These are phyloP conservation scores for Talaromyces sp. DNA, from an alignment of 2,329 filamentous ascomycete genomes.

Conservation along the genomic window DNA sequence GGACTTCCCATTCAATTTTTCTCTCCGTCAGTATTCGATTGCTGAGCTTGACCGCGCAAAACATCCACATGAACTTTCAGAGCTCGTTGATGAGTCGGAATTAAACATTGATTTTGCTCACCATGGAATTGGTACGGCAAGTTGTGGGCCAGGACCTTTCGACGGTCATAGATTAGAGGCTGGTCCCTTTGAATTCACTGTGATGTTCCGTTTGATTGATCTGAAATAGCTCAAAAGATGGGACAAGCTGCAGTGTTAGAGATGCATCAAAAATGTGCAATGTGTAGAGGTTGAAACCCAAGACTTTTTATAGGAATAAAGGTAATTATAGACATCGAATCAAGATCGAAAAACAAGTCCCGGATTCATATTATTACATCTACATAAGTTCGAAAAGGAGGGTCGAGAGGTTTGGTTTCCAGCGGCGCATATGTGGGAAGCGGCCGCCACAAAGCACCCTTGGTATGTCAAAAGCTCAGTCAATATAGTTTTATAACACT, in stretches of 20 bases:
- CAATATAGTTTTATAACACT: too few species aligned
- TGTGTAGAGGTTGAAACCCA: not conserved
- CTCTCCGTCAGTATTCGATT: conserved; percentile 19
- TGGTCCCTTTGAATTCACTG: conserved; percentile 27
- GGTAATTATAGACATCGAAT: conserved; percentile 9
- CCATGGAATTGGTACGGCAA: conserved; percentile 30
- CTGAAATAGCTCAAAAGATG: not conserved
- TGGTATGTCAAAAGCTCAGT: too few species aligned
- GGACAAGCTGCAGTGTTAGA: not conserved
- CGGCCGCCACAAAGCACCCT: conserved; percentile 48
- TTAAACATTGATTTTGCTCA: conserved; percentile 32
- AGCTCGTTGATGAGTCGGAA: conserved; percentile 24
- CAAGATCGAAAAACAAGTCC: conserved; percentile 51
- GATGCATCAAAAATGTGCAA: not conserved
- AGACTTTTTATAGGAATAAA: not conserved
- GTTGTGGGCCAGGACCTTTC: conserved; percentile 27
- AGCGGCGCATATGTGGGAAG: conserved; percentile 61
- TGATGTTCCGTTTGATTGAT: conserved; percentile 19
- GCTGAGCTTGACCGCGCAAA: conserved; percentile 21
- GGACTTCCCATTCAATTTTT: conserved; percentile 21
- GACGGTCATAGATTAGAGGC: conserved; percentile 25
- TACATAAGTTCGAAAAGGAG: conserved; percentile 39
- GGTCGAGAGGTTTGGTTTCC: conserved; percentile 52
- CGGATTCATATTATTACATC: conserved; percentile 47
- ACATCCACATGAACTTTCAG: conserved; percentile 25